Evolutionary conservation across 306 rosid species (phyloP), one percentile per base, ranked within the genome.

Genomic region (Dryas octopetala): DNA sequence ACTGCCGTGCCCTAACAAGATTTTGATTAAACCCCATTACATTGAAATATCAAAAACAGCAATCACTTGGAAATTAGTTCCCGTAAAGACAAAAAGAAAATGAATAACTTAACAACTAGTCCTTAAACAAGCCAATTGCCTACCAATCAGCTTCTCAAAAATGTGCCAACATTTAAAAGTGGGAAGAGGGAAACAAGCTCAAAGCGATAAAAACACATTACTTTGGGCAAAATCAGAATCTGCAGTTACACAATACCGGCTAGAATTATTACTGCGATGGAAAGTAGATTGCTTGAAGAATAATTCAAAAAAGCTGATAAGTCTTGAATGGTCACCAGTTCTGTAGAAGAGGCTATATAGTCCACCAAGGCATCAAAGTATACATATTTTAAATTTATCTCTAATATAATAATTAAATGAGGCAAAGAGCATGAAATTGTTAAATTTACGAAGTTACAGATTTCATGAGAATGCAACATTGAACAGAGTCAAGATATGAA

Each of bases 1-100:
- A 86, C 98, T 5, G 85, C 97, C 4, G 99, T 92, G 64, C 99
- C 99, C 99, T 96, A 78, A 66, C 48, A 51, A 38, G 11, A 62
- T 11, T 26, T 54, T 5, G 48, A 43, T 64, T 17, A 79, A 62
- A 50, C 60, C 69, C n/a, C 53, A 23, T 70, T 7, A 26, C 6
- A 5, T 40, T 19, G 1, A 62, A 19, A 32, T 9, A 28, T 15
- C 9, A 45, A 6, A 52, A 46, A 17, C 28, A 7, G 44, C 58
- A 57, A 57, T 13, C 53, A 64, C 23, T 70, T 46, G 11, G 52
- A 57, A 48, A 50, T 15, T 14, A 54, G 68, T 70, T 28, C 17
- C 32, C 5, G 8, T 19, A 45, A 63, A n/a, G 49, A 32, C 38
- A 32, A 32, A 17, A 57, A 17, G 58, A 54, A 63, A 12, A 26